Base-by-base conservation (phyloP, 2,329 filamentous ascomycete species). In the Fusarium bactridioides region DNA sequence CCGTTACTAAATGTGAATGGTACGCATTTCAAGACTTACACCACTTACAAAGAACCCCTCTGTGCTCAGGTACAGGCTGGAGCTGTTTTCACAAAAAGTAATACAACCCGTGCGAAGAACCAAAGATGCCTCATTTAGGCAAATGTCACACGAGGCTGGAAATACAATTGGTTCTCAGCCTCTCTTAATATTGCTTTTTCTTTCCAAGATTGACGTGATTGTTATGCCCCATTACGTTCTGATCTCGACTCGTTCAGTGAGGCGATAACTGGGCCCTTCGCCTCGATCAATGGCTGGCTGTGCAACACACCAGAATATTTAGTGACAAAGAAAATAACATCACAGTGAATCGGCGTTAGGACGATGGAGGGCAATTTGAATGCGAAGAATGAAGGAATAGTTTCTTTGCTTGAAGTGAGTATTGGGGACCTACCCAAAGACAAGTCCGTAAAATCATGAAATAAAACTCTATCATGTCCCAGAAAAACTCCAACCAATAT, bases 271-370 rank as follows among this genome's bases (percentile, higher is more conserved):
- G 37, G 51, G 57, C 51, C 54, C 37, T 47, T 57, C 65, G 72
- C 72, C 72, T 67, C 19, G 43, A 57, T 38, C 8, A 73, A 73
- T 29, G 65, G 69, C 65, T 74, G 66, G 72, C 59, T 60, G 44
- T 56, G 43, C 53, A 31, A 59, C 53, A 35, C 21, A 31, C 19
- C 21, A 31, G 41, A 21, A 54, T 16, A 23, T 31, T 43, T 10
- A 18, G 27, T 23, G 27, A 23, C 7, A 51, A 35, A 19, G 10
- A 25, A 48, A 41, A 57, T 25, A 23, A 44, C 57, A 38, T 68
- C n/a, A 41, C 27, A 27, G 18, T 13, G 15, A 13, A 23, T 21
- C 29, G 35, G 27, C 31, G 10, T 11, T 8, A 10, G 40, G 29
- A 31, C 47, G 15, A 23, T 41, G 43, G 21, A 19, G 21, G 35